Conservation (phyloP, 2,329 filamentous ascomycete species). For the Botrytis tulipae region DNA sequence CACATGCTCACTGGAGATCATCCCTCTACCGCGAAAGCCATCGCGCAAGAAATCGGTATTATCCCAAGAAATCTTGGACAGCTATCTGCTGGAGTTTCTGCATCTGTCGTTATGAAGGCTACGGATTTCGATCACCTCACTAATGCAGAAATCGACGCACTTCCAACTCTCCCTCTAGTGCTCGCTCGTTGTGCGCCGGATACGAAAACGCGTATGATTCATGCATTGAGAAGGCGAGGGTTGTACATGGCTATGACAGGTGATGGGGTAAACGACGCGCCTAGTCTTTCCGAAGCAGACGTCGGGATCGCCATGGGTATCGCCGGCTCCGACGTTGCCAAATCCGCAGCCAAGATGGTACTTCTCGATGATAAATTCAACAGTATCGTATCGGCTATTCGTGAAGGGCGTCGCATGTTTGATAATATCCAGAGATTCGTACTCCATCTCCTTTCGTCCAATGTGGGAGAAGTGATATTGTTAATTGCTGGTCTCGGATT, state of each 20-base stretch:
- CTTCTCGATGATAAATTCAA: slow-evolving; percentile 55
- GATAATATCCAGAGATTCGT: slow-evolving; percentile 58
- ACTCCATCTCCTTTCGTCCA: slow-evolving; percentile 53
- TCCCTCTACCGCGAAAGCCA: slow-evolving; percentile 69
- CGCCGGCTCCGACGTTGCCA: slow-evolving; percentile 62
- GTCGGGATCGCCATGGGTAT: slow-evolving; percentile 61
- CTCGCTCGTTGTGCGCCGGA: slow-evolving; percentile 76
- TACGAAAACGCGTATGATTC: slow-evolving; percentile 77
- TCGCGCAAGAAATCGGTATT: slow-evolving; percentile 64
- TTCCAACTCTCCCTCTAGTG: slow-evolving; percentile 66
- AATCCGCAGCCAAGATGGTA: slow-evolving; percentile 56
- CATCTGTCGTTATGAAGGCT: slow-evolving; percentile 62
- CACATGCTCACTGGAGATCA: slow-evolving; percentile 76
- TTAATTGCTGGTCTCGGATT: slow-evolving; percentile 58
- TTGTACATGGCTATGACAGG: slow-evolving; percentile 60
- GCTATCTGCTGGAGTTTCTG: slow-evolving; percentile 20
- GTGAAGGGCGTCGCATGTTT: slow-evolving; percentile 53
- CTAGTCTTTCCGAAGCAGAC: slow-evolving; percentile 52
- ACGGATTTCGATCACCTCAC: slow-evolving; percentile 64
- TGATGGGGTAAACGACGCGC: slow-evolving; percentile 56
- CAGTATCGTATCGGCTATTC: slow-evolving; percentile 51
- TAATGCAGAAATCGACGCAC: slow-evolving; percentile 65
- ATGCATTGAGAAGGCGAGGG: slow-evolving; percentile 63
- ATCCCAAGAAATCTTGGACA: slow-evolving; percentile 28
- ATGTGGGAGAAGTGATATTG: slow-evolving; percentile 56